A percentile compares a stretch with the other conserved stretches of the same genome.
Evolutionary conservation across 495 filamentous ascomycete species (phyloP).

Genomic region (Aeminium ludgeri): DNA sequence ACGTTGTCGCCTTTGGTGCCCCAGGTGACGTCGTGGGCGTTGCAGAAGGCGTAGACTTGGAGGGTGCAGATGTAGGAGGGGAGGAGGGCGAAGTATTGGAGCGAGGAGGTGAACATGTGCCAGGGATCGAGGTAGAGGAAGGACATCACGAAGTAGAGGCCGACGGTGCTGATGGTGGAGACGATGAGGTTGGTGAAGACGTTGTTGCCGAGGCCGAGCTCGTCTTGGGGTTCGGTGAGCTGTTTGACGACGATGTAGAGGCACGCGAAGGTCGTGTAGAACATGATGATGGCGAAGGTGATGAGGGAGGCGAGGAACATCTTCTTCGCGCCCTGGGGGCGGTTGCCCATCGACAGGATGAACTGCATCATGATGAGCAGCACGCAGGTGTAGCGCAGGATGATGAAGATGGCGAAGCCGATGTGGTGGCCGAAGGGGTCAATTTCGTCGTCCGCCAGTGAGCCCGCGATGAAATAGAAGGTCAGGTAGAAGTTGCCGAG

Average conservation of each 20-base stretch:
- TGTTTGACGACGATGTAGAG: slow-evolving; percentile 76
- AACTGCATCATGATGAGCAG: slow-evolving; percentile 88
- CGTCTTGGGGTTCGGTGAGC: slow-evolving; percentile 33
- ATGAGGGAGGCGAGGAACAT: slow-evolving; percentile 81
- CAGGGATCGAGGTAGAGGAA: slow-evolving; percentile 96
- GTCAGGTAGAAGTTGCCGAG: slow-evolving; percentile 96
- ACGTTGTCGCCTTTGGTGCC: slow-evolving; percentile 98
- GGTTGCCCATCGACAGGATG: slow-evolving; percentile 95
- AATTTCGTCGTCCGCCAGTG: slow-evolving; percentile 59
- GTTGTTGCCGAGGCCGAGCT: slow-evolving; percentile 54
- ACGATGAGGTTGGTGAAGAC: slow-evolving; percentile 90
- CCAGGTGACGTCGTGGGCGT: slow-evolving; percentile 98
- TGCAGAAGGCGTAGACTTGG: slow-evolving; percentile 98
- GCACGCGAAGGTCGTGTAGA: slow-evolving; percentile 76
- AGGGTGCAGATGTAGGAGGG: slow-evolving; percentile 92
- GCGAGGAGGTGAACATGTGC: slow-evolving; percentile 93
- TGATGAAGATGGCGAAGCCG: slow-evolving; percentile 66
- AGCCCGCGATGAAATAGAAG: slow-evolving; percentile 96
- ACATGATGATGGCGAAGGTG: slow-evolving; percentile 83
- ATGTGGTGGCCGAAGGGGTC: slow-evolving; percentile 84
- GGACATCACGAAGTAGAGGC: slow-evolving; percentile 88
- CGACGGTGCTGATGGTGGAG: slow-evolving; percentile 72
- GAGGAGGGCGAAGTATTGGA: slow-evolving; percentile 87
- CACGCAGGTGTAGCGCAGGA: slow-evolving; percentile 70
- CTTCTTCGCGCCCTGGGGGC: slow-evolving; percentile 86